Percentiles rank a stretch among this genome's conserved stretches.
Evolutionary conservation across 2,329 filamentous ascomycete genomes (phyloP).

Genomic region (Aaosphaeria pasadenensis): DNA sequence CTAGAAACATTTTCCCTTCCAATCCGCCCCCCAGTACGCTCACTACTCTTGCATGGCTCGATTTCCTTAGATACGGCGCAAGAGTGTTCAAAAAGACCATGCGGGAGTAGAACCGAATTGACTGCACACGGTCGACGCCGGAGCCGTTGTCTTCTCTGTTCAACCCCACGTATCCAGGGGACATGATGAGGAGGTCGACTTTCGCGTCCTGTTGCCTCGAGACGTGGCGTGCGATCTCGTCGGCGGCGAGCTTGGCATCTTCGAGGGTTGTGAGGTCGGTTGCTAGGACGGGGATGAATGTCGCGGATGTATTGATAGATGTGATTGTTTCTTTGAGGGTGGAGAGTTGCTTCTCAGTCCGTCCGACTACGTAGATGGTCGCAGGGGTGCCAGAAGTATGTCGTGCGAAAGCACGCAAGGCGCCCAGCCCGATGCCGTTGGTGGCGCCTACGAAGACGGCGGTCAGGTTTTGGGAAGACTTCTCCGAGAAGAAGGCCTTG

Average conservation of each 20-base stretch:
- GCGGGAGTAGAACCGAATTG: slow-evolving; percentile 57
- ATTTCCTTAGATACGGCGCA: slow-evolving; percentile 52
- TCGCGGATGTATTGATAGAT: slow-evolving; percentile 6
- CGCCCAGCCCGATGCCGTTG: slow-evolving; percentile 11
- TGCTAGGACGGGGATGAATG: slow-evolving; percentile 7
- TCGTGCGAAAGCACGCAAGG: slow-evolving; percentile 8
- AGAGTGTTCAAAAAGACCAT: slow-evolving; percentile 57
- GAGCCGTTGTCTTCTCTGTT: slow-evolving; percentile 50
- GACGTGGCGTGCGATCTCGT: slow-evolving; percentile 2
- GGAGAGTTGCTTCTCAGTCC: slow-evolving; percentile 2
- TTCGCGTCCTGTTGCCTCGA: neutral
- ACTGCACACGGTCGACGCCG: slow-evolving; percentile 52
- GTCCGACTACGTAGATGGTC: slow-evolving; percentile 9
- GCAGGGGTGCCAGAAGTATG: slow-evolving; percentile 7
- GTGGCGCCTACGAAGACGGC: slow-evolving; percentile 15
- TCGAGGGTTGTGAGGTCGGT: slow-evolving; percentile 9
- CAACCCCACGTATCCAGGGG: slow-evolving; percentile 5
- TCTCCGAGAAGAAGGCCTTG: slow-evolving; percentile 4
- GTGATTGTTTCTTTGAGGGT: neutral
- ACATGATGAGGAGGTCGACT: slow-evolving; percentile 10
- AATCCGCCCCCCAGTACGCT: slow-evolving; percentile 54
- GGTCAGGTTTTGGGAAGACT: slow-evolving; percentile 2
- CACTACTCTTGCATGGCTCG: slow-evolving; percentile 51
- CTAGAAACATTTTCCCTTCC: slow-evolving; percentile 49
- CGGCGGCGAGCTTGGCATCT: slow-evolving; percentile 7